Conservation (phyloP, 2,329 filamentous ascomycete species). For the Neopestalotiopsis rosae region DNA sequence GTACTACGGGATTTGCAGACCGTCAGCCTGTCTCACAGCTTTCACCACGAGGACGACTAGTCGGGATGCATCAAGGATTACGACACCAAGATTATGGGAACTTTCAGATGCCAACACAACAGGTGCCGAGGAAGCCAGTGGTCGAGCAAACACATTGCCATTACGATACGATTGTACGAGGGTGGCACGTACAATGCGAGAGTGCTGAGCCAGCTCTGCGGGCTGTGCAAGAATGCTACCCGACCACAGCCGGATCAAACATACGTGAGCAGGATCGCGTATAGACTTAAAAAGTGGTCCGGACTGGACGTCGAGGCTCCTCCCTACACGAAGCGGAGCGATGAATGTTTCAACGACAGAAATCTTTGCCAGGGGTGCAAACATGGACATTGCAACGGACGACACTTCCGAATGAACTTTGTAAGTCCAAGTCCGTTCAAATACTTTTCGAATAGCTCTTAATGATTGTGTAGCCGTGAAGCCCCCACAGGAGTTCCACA, state of each 20-base stretch:
- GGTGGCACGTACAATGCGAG: conserved; percentile 39
- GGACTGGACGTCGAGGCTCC: conserved; percentile 29
- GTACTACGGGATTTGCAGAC: conserved; percentile 12
- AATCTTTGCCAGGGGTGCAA: conserved; percentile 44
- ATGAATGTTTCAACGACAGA: conserved; percentile 29
- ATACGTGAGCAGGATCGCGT: conserved; percentile 41
- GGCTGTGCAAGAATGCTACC: conserved; percentile 34
- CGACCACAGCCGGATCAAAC: conserved; percentile 26
- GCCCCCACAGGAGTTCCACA: too few species aligned
- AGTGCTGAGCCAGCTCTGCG: conserved; percentile 44
- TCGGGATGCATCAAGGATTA: conserved; percentile 24
- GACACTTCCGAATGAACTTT: background rate
- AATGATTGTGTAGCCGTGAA: background rate
- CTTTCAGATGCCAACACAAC: conserved; percentile 37
- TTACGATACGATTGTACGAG: conserved; percentile 39
- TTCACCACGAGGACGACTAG: conserved; percentile 28
- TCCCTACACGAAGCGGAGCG: background rate
- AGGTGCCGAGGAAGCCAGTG: conserved; percentile 31
- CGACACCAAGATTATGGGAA: conserved; percentile 38
- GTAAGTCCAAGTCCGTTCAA: background rate
- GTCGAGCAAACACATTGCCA: conserved; percentile 40
- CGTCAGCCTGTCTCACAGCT: conserved; percentile 20
- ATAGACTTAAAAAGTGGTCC: conserved; percentile 43
- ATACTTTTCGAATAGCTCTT: background rate
- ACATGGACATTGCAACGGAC: conserved; percentile 32